A percentile compares a stretch with the other conserved stretches of the same genome.
phyloP scores from a whole-genome alignment of 495 filamentous ascomycete species.

The Astrocystis sublimbata region DNA sequence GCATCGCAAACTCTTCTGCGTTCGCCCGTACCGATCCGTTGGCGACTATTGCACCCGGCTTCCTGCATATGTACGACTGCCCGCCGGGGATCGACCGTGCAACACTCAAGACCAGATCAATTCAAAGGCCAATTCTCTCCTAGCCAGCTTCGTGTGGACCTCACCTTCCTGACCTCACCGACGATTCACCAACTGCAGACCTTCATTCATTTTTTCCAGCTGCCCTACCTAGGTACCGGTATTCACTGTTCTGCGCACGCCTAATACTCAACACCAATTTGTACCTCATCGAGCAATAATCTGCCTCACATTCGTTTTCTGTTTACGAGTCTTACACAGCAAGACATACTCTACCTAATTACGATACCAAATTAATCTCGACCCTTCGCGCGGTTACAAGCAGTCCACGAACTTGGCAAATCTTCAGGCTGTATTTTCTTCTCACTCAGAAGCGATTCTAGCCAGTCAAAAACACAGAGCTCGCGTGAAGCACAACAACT shows the following conservation, averaged over 20 bases:
- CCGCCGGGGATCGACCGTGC: background rate
- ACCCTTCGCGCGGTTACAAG: constrained; percentile 5
- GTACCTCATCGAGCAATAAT: constrained; percentile 6
- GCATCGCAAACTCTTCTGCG: background rate
- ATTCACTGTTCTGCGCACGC: background rate
- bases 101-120: background rate
- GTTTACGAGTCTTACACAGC: background rate
- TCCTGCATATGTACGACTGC: constrained; percentile 7
- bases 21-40: constrained; percentile 1
- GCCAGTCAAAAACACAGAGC: background rate
- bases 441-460: background rate
- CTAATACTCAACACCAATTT: constrained; percentile 1
- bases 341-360: background rate
- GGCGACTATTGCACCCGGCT: constrained; percentile 11
- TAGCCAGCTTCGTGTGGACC: constrained; percentile 14
- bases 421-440: background rate
- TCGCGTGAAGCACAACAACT: background rate
- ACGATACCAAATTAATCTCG: constrained; percentile 9
- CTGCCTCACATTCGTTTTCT: constrained; percentile 9
- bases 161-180: constrained; percentile 24
- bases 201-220: constrained; percentile 32
- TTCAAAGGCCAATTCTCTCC: constrained; percentile 14
- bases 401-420: background rate
- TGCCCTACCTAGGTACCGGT: constrained; percentile 2
- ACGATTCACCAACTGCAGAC: constrained; percentile 28